phyloP scores from a whole-genome alignment of 108 stramenopile genomes.

The Nannochloropsis salina region DNA sequence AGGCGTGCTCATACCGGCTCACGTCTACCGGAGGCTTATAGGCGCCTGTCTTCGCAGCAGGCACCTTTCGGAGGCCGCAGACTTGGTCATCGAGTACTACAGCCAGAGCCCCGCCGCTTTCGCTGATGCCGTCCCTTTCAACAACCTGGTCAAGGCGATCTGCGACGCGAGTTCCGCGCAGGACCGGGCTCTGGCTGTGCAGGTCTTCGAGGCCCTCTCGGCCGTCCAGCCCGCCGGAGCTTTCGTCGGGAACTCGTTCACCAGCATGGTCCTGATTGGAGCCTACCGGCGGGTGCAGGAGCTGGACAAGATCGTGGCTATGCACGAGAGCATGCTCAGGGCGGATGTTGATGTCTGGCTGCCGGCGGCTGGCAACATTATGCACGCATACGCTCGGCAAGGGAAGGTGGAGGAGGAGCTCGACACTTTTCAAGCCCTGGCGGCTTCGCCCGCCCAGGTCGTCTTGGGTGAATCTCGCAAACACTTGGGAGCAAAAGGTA shows the following conservation, averaged over 20 bases:
- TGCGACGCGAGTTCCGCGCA: not conserved
- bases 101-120: not conserved
- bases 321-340: not conserved
- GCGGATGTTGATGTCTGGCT: slow-evolving; percentile 7
- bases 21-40: not conserved
- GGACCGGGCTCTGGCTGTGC: not conserved
- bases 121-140: not conserved
- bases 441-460: not conserved
- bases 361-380: not conserved
- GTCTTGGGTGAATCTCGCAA: not conserved
- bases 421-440: not conserved
- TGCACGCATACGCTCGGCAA: not conserved
- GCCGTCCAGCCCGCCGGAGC: not conserved
- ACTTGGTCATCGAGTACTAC: not conserved
- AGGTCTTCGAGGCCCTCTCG: not conserved
- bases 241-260: not conserved
- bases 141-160: not conserved
- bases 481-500: not conserved
- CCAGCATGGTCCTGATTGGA: slow-evolving; percentile 2
- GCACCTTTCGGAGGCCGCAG: not conserved
- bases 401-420: not conserved
- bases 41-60: not conserved
- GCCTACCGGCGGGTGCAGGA: not conserved
- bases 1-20: not conserved
- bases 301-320: not conserved